phyloP scores from a whole-genome alignment of 1,284 basidiomycete species.

The Laetiporus sulphureus region DNA sequence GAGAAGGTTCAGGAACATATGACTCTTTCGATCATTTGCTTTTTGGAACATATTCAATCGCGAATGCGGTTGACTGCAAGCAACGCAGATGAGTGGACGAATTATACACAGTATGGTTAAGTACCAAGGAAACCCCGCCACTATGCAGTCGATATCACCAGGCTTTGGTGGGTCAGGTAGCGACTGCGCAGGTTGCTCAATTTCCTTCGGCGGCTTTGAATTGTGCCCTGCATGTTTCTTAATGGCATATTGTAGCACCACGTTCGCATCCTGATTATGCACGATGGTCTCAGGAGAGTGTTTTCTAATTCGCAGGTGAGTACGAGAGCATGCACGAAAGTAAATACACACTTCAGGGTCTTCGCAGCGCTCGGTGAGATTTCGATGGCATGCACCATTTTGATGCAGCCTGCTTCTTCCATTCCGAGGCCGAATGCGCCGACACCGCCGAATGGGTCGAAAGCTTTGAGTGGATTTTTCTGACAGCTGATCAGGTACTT shows the following conservation, averaged over 20 bases:
- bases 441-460: constrained; percentile 63
- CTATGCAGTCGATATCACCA: constrained; percentile 51
- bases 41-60: constrained; percentile 32
- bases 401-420: constrained; percentile 42
- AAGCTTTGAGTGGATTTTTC: constrained; percentile 32
- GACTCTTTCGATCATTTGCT: constrained; percentile 34
- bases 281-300: constrained; percentile 40
- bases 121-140: constrained; percentile 72
- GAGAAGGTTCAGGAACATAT: constrained; percentile 47
- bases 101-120: constrained; percentile 12
- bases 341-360: constrained; percentile 44
- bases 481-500: constrained; percentile 17
- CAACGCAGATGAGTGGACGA: background rate
- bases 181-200: constrained; percentile 21
- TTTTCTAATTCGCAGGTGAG: constrained; percentile 22
- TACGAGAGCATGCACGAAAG: background rate
- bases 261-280: constrained; percentile 57
- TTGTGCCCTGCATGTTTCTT: constrained; percentile 36
- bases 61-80: constrained; percentile 32
- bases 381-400: constrained; percentile 59
- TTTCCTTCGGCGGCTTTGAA: constrained; percentile 30
- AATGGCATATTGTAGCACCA: constrained; percentile 47
- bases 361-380: constrained; percentile 63
- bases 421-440: constrained; percentile 59
- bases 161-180: constrained; percentile 41